Percentiles rank a stretch among this genome's conserved stretches.
These are phyloP conservation scores for Tricholoma sp. DNA, from an alignment of 768 basidiomycete genomes.

Conservation along the genomic window DNA sequence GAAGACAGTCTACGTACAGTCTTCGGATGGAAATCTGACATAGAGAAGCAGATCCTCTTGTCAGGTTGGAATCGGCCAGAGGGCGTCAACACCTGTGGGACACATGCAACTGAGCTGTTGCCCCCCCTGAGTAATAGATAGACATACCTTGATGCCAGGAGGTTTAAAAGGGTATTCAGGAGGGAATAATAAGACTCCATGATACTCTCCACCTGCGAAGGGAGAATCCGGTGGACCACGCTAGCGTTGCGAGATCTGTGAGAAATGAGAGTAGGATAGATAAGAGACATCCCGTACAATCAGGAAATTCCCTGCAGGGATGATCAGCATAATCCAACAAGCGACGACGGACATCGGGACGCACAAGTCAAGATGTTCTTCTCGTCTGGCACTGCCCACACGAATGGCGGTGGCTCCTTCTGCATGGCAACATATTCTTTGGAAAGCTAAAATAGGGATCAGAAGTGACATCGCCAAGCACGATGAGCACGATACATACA, in stretches of 20 bases:
- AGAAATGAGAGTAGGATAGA: constrained; percentile 7
- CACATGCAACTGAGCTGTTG: constrained; percentile 7
- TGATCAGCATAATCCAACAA: background rate
- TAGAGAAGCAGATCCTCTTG: constrained; percentile 96
- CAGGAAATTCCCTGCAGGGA: constrained; percentile 80
- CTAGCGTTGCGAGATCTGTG: constrained; percentile 36
- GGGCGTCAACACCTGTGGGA: constrained; percentile 77
- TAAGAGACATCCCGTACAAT: constrained; percentile 52
- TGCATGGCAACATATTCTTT: constrained; percentile 95
- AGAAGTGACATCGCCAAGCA: background rate
- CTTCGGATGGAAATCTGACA: constrained; percentile 94
- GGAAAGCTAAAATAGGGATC: constrained; percentile 46
- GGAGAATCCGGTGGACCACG: constrained; percentile 94
- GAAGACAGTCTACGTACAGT: constrained; percentile 51
- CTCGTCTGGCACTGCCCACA: constrained; percentile 94
- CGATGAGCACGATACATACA: constrained; percentile 32
- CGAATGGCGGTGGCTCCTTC: constrained; percentile 89
- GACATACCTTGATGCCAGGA: constrained; percentile 86
- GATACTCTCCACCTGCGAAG: constrained; percentile 89
- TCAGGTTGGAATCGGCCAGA: constrained; percentile 88
- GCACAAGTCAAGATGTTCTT: constrained; percentile 94
- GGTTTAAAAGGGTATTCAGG: constrained; percentile 96
- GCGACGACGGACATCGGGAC: constrained; percentile 23
- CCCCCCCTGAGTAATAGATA: background rate
- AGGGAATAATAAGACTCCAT: constrained; percentile 89